Percentiles rank a stretch among this genome's conserved stretches.
Evolutionary conservation across 495 filamentous ascomycete species (phyloP).

Genomic region (Penicillium longicatenatum): DNA sequence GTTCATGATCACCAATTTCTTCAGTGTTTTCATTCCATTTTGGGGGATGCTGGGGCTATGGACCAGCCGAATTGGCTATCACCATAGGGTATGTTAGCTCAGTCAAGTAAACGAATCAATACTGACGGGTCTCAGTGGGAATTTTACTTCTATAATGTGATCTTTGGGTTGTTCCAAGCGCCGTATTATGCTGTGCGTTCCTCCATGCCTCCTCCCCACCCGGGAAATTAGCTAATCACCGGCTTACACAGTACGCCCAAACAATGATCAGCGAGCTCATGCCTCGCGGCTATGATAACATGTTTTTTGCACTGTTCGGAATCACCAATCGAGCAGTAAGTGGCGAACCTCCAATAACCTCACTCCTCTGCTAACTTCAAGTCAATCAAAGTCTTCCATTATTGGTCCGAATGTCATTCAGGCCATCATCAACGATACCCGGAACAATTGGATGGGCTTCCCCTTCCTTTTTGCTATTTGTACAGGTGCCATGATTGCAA

Average conservation of each 20-base stretch:
- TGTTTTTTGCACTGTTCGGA: constrained; percentile 56
- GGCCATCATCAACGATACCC: constrained; percentile 49
- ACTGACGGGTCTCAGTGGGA: constrained; percentile 38
- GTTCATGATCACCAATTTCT: constrained; percentile 53
- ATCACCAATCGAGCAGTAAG: constrained; percentile 54
- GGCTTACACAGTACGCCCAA: constrained; percentile 43
- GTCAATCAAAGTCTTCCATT: constrained; percentile 44
- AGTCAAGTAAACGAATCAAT: neutral
- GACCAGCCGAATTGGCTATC: constrained; percentile 49
- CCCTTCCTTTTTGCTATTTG: constrained; percentile 52
- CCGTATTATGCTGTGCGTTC: constrained; percentile 49
- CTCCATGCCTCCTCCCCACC: neutral
- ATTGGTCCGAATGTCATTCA: constrained; percentile 54
- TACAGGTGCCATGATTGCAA: constrained; percentile 40
- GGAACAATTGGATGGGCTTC: constrained; percentile 55
- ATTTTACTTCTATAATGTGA: constrained; percentile 54
- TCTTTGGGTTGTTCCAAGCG: constrained; percentile 53
- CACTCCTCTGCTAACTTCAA: neutral
- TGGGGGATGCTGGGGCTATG: constrained; percentile 56
- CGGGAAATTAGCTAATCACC: neutral
- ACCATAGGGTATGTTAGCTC: constrained; percentile 35
- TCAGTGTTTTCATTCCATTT: constrained; percentile 50
- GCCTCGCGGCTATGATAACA: constrained; percentile 53
- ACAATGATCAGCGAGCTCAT: constrained; percentile 57
- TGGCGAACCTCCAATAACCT: neutral